Percentiles rank a stretch among this genome's conserved stretches.
Conservation (phyloP, 495 filamentous ascomycete species). For the Xylona heveae region DNA sequence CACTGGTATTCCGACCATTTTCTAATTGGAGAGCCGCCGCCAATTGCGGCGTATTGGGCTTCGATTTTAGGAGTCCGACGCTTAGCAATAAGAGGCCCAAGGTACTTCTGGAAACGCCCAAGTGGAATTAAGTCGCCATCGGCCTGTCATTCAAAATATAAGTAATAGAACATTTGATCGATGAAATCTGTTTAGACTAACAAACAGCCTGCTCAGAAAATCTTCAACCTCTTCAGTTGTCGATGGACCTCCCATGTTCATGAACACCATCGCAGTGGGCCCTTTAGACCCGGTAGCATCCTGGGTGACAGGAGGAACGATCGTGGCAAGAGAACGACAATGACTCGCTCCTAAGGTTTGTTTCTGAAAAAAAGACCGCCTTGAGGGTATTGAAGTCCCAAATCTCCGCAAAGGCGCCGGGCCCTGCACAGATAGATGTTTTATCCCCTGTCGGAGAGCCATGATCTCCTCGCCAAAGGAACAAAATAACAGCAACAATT, state of each 20-base stretch:
- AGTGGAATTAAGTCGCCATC: slow-evolving; percentile 95
- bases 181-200: slow-evolving; percentile 17
- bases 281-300: slow-evolving; percentile 38
- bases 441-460: too few relatives aligned
- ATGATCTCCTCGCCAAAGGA: too few relatives aligned
- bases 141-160: slow-evolving; percentile 26
- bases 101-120: slow-evolving; percentile 73
- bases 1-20: slow-evolving; percentile 95
- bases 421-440: too few relatives aligned
- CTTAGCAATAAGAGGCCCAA: slow-evolving; percentile 67
- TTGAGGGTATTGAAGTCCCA: too few relatives aligned
- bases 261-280: slow-evolving; percentile 87
- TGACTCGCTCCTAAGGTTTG: too few relatives aligned
- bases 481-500: too few relatives aligned
- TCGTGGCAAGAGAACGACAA: slow-evolving; percentile 42
- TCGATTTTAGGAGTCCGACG: slow-evolving; percentile 88
- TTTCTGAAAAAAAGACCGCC: too few relatives aligned
- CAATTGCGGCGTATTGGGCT: slow-evolving; percentile 86
- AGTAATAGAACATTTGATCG: not conserved
- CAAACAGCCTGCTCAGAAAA: slow-evolving; percentile 89
- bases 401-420: too few relatives aligned
- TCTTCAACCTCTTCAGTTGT: slow-evolving; percentile 70
- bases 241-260: slow-evolving; percentile 97
- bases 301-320: slow-evolving; percentile 55
- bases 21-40: slow-evolving; percentile 88